These are phyloP conservation scores for Prunus salicina DNA, from an alignment of 306 rosid species.

Conservation along the genomic window DNA sequence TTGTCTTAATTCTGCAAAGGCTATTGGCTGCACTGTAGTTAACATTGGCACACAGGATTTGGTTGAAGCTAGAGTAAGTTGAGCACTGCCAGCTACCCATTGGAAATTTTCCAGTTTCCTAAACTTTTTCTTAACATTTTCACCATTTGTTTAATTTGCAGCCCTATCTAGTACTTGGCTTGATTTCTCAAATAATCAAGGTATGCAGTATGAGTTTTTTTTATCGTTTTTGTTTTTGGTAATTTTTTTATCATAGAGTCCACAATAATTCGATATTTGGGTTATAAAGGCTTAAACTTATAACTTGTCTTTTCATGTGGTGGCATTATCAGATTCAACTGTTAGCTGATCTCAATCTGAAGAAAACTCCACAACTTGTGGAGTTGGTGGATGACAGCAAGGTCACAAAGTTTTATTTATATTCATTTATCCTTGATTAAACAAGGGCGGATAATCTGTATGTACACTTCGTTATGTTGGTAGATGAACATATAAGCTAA, in stretches of 20 bases:
- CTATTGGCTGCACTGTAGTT: conserved; percentile 99
- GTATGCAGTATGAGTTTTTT: conserved; percentile 35
- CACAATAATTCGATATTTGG: conserved; percentile 9
- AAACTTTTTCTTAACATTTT: conserved; percentile 11
- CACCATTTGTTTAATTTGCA: conserved; percentile 38
- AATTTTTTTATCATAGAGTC: conserved; percentile 10
- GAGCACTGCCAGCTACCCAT: conserved; percentile 15
- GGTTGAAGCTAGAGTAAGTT: conserved; percentile 88
- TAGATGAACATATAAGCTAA: conserved; percentile 5
- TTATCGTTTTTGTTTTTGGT: conserved; percentile 2
- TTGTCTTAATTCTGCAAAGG: conserved; percentile 96
- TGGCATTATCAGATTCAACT: conserved; percentile 74
- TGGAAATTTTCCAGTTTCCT: conserved; percentile 21
- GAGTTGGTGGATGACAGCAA: conserved; percentile 93
- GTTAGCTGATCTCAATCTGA: conserved; percentile 92
- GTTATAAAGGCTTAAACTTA: conserved; percentile 12
- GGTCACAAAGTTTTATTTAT: conserved; percentile 37
- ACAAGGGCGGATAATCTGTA: conserved; percentile 16
- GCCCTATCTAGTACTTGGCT: conserved; percentile 91
- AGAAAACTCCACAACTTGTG: conserved; percentile 97
- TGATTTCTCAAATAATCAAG: conserved; percentile 97
- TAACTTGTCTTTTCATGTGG: conserved; percentile 28
- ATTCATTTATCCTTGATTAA: conserved; percentile 14
- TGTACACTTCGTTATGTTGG: not conserved
- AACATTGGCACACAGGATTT: conserved; percentile 95